phyloP scores from a whole-genome alignment of 2,329 filamentous ascomycete species.

The Allantophomopsis lycopodina region DNA sequence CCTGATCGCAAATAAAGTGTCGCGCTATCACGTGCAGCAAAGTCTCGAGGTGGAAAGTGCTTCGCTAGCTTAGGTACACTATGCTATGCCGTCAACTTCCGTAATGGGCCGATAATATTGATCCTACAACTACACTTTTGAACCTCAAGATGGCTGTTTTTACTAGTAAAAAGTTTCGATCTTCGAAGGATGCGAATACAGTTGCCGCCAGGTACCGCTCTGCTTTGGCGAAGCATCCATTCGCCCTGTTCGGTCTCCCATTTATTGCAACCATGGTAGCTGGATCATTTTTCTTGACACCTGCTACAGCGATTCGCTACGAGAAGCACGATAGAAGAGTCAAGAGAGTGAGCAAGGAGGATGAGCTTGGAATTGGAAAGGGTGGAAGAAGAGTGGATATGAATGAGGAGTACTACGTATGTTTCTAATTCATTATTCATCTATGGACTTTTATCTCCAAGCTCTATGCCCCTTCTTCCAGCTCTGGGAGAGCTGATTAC shows the following conservation, averaged over 20 bases:
- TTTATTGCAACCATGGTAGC: slow-evolving; percentile 84
- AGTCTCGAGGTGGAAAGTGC: too few species aligned
- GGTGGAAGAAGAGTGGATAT: slow-evolving; percentile 59
- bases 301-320: slow-evolving; percentile 85
- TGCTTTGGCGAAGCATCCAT: slow-evolving; percentile 65
- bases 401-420: slow-evolving; percentile 76
- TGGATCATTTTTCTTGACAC: slow-evolving; percentile 87
- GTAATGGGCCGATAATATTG: too few species aligned
- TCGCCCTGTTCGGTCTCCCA: slow-evolving; percentile 84
- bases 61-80: not conserved
- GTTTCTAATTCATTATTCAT: slow-evolving; percentile 20
- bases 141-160: slow-evolving; percentile 42
- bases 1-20: too few species aligned
- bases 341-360: slow-evolving; percentile 69
- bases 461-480: too few species aligned
- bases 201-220: slow-evolving; percentile 67
- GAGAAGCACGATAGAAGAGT: slow-evolving; percentile 88
- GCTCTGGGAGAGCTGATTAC: too few species aligned
- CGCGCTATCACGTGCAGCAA: too few species aligned
- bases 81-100: slow-evolving; percentile 1
- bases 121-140: too few species aligned
- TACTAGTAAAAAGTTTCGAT: slow-evolving; percentile 56
- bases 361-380: slow-evolving; percentile 72
- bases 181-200: slow-evolving; percentile 49
- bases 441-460: too few species aligned